Evolutionary conservation across 1,139 yeast species (phyloP), one percentile per base, ranked within the genome.

Genomic region (Suhomyces wounanorum): DNA sequence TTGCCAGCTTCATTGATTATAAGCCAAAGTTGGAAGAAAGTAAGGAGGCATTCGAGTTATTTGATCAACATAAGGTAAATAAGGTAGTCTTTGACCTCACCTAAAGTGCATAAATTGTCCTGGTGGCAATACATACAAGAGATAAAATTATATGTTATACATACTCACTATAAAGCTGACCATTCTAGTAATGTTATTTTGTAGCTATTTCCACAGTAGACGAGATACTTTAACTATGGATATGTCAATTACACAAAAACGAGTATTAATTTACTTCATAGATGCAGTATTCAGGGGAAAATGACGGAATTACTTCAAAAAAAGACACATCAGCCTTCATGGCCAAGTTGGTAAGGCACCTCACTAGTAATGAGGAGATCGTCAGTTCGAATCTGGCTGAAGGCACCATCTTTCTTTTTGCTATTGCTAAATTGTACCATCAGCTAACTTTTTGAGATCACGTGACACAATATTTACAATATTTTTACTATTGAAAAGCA

Each of bases 291-390:
- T 4, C 6, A 21, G 23, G 6, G 6, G 23, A 21, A 21, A 21
- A 21, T 4, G 23, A 21, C 23, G 23, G 23, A 21, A 21, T 4
- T 21, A 21, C 3, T 3, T 6, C 23, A 21, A 6, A 6, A 28
- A 28, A 28, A 7, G 28, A 5, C 33, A 30, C 23, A 6, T 40
- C 10, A 25, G 53, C 53, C 55, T 51, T 49, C 49, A 52, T 52
- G 75, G 75, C 89, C 89, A 84, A 85, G 89, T 83, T 84, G 89
- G 89, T 85, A 85, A 85, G 89, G 89, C 90, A 87, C 87, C 83
- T 83, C 89, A 85, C 90, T 84, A 85, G 89, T 84, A 84, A 84
- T 85, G 89, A 83, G 83, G 87, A 85, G 89, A 85, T 84, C 89
- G 84, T 82, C 87, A 84, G 89, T 84, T 84, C 89, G 85, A 84